phyloP scores from a whole-genome alignment of 768 basidiomycete species.

The Collybia mongolica region DNA sequence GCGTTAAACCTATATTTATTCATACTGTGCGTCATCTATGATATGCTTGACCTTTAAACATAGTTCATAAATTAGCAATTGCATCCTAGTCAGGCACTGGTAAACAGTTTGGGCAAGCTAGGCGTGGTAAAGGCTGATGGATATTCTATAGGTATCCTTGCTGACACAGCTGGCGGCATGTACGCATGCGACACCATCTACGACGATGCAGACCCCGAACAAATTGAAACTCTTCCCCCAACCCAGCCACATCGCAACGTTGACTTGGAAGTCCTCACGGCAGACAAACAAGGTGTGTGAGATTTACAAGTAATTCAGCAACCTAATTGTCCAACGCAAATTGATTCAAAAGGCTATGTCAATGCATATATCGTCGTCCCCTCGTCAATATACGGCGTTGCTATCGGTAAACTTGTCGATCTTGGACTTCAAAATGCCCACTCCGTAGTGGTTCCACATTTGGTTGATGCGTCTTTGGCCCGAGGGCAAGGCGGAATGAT shows the following conservation, averaged over 20 bases:
- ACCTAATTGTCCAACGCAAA: neutral
- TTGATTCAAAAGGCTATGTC: conserved; percentile 18
- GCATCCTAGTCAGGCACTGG: conserved; percentile 20
- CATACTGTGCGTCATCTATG: too few species aligned
- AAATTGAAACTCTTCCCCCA: conserved; percentile 41
- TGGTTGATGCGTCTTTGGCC: conserved; percentile 24
- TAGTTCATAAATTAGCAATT: too few species aligned
- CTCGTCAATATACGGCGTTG: conserved; percentile 22
- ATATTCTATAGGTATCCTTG: conserved; percentile 35
- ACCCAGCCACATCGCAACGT: conserved; percentile 47
- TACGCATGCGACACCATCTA: conserved; percentile 36
- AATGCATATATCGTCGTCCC: conserved; percentile 26
- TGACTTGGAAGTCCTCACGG: conserved; percentile 41
- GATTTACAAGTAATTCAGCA: neutral
- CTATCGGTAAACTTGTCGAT: conserved; percentile 22
- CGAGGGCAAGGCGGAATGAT: conserved; percentile 23
- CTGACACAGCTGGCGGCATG: conserved; percentile 41
- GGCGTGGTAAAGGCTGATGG: neutral
- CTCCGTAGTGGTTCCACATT: conserved; percentile 21
- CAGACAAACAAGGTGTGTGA: conserved; percentile 42
- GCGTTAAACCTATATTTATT: conserved; percentile 36
- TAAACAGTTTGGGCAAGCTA: neutral
- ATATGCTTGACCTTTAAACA: too few species aligned
- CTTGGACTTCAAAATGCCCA: conserved; percentile 23
- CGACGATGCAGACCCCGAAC: conserved; percentile 43